Percentiles rank a stretch among this genome's conserved stretches.
These are phyloP conservation scores for Ceriops zippeliana DNA, from an alignment of 345 rosid genomes.

Conservation along the genomic window DNA sequence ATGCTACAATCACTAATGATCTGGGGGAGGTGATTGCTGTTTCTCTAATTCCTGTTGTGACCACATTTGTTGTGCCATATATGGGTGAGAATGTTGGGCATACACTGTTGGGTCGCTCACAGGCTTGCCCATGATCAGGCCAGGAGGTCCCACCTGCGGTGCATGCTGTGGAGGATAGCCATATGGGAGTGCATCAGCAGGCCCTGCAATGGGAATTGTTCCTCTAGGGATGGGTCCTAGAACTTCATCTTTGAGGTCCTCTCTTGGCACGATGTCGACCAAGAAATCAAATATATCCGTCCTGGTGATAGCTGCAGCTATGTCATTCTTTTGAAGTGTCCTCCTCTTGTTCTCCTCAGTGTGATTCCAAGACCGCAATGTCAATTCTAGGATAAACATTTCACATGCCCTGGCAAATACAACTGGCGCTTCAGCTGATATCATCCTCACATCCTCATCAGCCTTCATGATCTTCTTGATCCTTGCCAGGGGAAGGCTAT, in stretches of 20 bases:
- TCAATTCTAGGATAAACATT: conserved; percentile 91
- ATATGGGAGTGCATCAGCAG: conserved; percentile 66
- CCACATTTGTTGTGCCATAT: conserved; percentile 74
- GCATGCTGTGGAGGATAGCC: conserved; percentile 65
- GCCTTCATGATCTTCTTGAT: conserved; percentile 99
- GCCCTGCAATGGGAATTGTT: conserved; percentile 49
- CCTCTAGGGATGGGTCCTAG: conserved; percentile 62
- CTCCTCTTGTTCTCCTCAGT: conserved; percentile 95
- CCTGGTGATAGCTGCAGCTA: conserved; percentile 90
- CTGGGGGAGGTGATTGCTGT: conserved; percentile 59
- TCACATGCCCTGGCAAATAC: conserved; percentile 96
- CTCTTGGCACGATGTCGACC: conserved; percentile 91
- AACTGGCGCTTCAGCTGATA: conserved; percentile 96
- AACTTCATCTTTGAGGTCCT: conserved; percentile 85
- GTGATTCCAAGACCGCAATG: conserved; percentile 94
- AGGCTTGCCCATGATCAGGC: conserved; percentile 86
- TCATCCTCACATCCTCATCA: conserved; percentile 95
- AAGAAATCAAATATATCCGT: conserved; percentile 92
- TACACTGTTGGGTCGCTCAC: conserved; percentile 60
- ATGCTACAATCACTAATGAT: conserved; percentile 32
- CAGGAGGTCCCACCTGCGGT: conserved; percentile 63
- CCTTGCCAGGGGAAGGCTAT: conserved; percentile 90
- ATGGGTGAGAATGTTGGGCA: conserved; percentile 57
- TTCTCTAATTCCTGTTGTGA: conserved; percentile 68
- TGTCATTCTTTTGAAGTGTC: conserved; percentile 92